Evolutionary conservation across 1,284 basidiomycete species (phyloP).

Genomic region (Sporisorium sorghi): DNA sequence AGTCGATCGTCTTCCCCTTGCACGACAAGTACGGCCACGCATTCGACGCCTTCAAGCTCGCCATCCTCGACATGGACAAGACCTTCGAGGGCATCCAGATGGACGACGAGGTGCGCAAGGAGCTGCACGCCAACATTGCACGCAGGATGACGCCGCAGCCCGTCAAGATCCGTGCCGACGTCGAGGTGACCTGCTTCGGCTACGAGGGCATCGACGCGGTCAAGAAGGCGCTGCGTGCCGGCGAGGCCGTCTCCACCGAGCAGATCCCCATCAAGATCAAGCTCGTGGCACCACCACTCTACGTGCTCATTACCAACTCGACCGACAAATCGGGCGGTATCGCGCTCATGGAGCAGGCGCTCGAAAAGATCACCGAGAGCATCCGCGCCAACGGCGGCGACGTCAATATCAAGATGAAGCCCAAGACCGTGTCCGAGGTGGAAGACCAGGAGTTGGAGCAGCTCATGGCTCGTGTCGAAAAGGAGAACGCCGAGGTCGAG

Average conservation of each 20-base stretch:
- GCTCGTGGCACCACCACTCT: constrained; percentile 93
- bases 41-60: constrained; percentile 97
- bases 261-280: constrained; percentile 96
- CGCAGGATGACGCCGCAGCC: constrained; percentile 96
- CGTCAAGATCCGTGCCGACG: constrained; percentile 97
- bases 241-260: constrained; percentile 86
- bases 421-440: constrained; percentile 68
- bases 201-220: constrained; percentile 98
- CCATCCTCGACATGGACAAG: constrained; percentile 80
- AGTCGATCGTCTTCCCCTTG: constrained; percentile 91
- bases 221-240: constrained; percentile 87
- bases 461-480: constrained; percentile 68
- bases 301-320: constrained; percentile 93
- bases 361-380: constrained; percentile 85
- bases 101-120: constrained; percentile 75
- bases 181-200: constrained; percentile 96
- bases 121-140: constrained; percentile 88
- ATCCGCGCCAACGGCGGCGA: constrained; percentile 83
- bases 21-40: constrained; percentile 92
- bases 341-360: constrained; percentile 90
- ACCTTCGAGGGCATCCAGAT: constrained; percentile 82
- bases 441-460: constrained; percentile 69
- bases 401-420: constrained; percentile 94
- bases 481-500: constrained; percentile 69
- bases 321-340: constrained; percentile 97